phyloP scores from a whole-genome alignment of 2,329 filamentous ascomycete species.

The Pseudogymnoascus sp. region DNA sequence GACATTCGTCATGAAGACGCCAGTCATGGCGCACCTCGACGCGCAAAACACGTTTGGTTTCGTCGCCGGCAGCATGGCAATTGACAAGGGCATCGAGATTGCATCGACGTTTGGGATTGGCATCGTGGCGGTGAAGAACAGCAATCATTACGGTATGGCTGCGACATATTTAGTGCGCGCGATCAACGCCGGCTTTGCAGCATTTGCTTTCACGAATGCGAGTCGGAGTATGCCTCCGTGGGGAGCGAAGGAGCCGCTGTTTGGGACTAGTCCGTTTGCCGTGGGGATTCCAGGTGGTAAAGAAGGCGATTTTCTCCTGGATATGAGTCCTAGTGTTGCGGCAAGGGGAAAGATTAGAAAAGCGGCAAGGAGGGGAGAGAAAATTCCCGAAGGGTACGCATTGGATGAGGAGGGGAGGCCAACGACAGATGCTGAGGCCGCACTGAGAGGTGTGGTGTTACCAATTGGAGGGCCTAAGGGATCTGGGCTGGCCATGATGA shows the following conservation, averaged over 20 bases:
- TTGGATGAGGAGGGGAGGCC: slow-evolving; percentile 20
- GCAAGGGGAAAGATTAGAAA: slow-evolving; percentile 24
- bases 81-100: slow-evolving; percentile 18
- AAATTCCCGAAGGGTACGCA: slow-evolving; percentile 23
- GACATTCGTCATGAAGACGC: slow-evolving; percentile 18
- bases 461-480: slow-evolving; percentile 57
- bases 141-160: slow-evolving; percentile 27
- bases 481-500: slow-evolving; percentile 51
- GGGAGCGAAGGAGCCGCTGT: slow-evolving; percentile 19
- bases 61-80: slow-evolving; percentile 22
- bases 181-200: slow-evolving; percentile 16
- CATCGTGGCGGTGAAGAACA: slow-evolving; percentile 21
- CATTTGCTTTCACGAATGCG: slow-evolving; percentile 23
- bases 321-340: slow-evolving; percentile 23
- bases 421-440: slow-evolving; percentile 21
- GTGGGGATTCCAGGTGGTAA: slow-evolving; percentile 50
- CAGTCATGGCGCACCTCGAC: slow-evolving; percentile 25
- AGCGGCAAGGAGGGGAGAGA: slow-evolving; percentile 22
- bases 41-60: slow-evolving; percentile 28
- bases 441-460: slow-evolving; percentile 20
- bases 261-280: slow-evolving; percentile 30
- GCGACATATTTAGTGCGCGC: slow-evolving; percentile 24
- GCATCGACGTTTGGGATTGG: slow-evolving; percentile 21
- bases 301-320: slow-evolving; percentile 32
- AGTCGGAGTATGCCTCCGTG: slow-evolving; percentile 22